Percentiles rank a stretch among this genome's conserved stretches.
These are phyloP conservation scores for Scheffersomyces coipomensis DNA, from an alignment of 805 yeast species.

Conservation along the genomic window DNA sequence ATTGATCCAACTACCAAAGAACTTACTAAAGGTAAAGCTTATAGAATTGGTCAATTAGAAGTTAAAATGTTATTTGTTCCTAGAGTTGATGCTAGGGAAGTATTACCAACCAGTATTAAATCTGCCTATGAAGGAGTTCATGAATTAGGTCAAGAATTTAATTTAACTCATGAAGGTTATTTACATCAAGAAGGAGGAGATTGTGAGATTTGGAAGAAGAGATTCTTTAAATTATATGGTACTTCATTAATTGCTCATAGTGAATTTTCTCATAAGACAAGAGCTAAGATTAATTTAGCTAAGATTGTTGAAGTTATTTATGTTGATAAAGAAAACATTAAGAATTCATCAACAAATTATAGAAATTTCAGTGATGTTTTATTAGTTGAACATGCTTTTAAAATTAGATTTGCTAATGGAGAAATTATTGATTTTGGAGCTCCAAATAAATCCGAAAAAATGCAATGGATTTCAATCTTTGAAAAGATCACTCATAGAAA, in stretches of 20 bases:
- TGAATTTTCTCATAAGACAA: constrained; percentile 62
- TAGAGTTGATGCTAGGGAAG: constrained; percentile 56
- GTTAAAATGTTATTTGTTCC: constrained; percentile 71
- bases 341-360: constrained; percentile 26
- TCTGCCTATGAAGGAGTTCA: constrained; percentile 37
- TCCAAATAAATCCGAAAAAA: constrained; percentile 59
- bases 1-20: constrained; percentile 17
- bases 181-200: constrained; percentile 93
- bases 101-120: constrained; percentile 68
- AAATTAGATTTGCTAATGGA: constrained; percentile 71
- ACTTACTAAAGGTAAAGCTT: constrained; percentile 37
- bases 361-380: constrained; percentile 74
- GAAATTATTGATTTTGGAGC: constrained; percentile 87
- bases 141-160: constrained; percentile 26
- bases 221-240: constrained; percentile 75
- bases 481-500: constrained; percentile 56
- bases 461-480: constrained; percentile 62
- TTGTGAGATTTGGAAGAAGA: constrained; percentile 66
- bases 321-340: constrained; percentile 37
- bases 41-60: constrained; percentile 63
- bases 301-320: constrained; percentile 58
- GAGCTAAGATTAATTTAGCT: constrained; percentile 72
- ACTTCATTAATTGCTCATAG: constrained; percentile 73
- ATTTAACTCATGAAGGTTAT: constrained; percentile 55
- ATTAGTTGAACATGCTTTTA: constrained; percentile 70